Conservation (phyloP, 2,329 filamentous ascomycete species). For the Leptoxyphium fumago region DNA sequence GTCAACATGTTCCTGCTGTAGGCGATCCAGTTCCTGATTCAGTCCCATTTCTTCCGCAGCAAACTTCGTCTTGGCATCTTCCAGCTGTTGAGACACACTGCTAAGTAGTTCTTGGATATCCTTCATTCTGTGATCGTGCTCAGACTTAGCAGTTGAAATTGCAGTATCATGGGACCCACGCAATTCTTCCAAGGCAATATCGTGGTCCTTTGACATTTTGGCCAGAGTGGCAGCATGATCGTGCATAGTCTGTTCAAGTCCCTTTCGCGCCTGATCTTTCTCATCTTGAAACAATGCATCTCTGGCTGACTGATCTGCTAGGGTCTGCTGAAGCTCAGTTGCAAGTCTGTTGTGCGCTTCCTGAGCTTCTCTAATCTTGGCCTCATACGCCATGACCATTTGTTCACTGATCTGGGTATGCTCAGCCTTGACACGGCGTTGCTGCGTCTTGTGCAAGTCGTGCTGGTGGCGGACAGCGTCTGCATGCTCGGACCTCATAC, state of each 20-base stretch:
- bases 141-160: too few relatives aligned
- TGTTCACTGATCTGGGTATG: background rate
- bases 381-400: background rate
- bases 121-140: too few relatives aligned
- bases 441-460: slow-evolving; percentile 1
- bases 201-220: background rate
- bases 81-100: background rate
- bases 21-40: background rate
- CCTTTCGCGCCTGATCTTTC: background rate
- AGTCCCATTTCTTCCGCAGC: background rate
- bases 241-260: background rate
- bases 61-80: background rate
- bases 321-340: slow-evolving; percentile 1
- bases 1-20: background rate
- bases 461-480: background rate
- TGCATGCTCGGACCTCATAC: background rate
- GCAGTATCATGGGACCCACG: background rate
- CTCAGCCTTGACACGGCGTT: background rate
- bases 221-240: background rate
- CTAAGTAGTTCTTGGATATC: too few relatives aligned
- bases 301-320: background rate
- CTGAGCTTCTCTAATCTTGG: background rate
- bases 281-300: background rate
- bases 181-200: background rate
- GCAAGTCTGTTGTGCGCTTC: slow-evolving; percentile 2